phyloP scores from a whole-genome alignment of 2,329 filamentous ascomycete genomes.

The Colletotrichum ledebouriae region DNA sequence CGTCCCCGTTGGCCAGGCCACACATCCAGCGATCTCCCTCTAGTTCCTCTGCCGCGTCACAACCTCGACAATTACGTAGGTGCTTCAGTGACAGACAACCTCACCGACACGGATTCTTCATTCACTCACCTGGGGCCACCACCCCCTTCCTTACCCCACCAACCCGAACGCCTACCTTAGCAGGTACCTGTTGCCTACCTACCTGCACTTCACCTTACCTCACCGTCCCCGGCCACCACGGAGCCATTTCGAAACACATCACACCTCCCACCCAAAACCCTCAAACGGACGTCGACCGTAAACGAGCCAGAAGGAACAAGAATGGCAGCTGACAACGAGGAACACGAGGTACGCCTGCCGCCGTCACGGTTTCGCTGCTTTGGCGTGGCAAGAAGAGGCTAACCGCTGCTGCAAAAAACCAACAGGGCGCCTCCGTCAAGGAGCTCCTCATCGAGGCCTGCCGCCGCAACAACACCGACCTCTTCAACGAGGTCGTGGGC shows the following conservation, averaged over 20 bases:
- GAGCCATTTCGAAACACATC: constrained; percentile 29
- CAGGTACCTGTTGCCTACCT: too few relatives aligned
- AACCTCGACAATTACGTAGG: constrained; percentile 7
- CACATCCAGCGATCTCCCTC: neutral
- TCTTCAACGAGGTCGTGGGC: constrained; percentile 81
- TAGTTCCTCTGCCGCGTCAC: neutral
- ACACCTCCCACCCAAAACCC: constrained; percentile 2
- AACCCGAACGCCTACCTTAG: neutral
- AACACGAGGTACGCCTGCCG: constrained; percentile 51
- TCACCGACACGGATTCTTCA: constrained; percentile 5
- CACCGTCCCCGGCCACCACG: constrained; percentile 16
- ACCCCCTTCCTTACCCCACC: constrained; percentile 12
- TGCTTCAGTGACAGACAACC: neutral
- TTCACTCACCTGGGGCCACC: neutral
- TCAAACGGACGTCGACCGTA: constrained; percentile 14
- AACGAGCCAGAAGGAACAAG: constrained; percentile 2
- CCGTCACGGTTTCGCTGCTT: neutral
- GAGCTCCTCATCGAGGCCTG: constrained; percentile 94
- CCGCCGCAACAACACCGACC: constrained; percentile 90
- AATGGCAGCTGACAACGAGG: constrained; percentile 50
- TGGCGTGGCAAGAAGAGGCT: neutral
- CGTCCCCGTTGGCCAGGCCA: neutral
- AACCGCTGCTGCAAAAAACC: neutral
- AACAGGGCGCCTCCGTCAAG: constrained; percentile 83
- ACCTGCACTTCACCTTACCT: neutral